Conservation (phyloP, 352 stramenopile genomes). For the Phytopythium aichiense region DNA sequence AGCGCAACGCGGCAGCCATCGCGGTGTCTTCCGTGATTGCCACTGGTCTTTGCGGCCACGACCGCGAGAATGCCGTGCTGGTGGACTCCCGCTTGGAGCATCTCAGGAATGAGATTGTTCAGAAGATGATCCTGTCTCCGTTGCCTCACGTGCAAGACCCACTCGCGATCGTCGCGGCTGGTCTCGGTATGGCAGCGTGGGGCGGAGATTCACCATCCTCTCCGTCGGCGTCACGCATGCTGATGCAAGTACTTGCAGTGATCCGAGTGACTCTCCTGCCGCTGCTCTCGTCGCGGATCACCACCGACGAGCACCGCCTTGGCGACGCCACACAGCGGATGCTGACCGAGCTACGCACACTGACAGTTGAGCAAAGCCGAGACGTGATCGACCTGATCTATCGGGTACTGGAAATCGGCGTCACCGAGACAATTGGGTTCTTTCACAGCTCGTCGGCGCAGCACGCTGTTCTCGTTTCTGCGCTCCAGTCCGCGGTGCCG, state of each 20-base stretch:
- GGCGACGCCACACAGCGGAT: neutral
- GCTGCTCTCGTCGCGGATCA: conserved; percentile 16
- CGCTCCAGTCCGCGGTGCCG: conserved; percentile 26
- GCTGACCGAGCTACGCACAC: neutral
- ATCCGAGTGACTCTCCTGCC: conserved; percentile 22
- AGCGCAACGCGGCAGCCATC: conserved; percentile 8
- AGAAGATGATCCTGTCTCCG: conserved; percentile 14
- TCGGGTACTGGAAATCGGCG: conserved; percentile 13
- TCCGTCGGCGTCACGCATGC: conserved; percentile 11
- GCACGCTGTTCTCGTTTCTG: conserved; percentile 17
- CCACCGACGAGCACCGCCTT: neutral
- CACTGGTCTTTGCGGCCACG: conserved; percentile 14
- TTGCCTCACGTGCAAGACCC: conserved; percentile 20
- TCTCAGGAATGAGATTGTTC: conserved; percentile 12
- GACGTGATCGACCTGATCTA: conserved; percentile 7
- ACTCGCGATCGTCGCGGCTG: conserved; percentile 16
- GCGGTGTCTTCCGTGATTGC: conserved; percentile 17
- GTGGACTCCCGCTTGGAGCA: conserved; percentile 13
- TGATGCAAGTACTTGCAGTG: conserved; percentile 36
- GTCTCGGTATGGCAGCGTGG: conserved; percentile 19
- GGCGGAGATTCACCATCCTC: conserved; percentile 6
- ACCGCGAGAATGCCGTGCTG: conserved; percentile 1
- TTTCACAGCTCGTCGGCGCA: conserved; percentile 19
- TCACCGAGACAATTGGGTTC: conserved; percentile 27
- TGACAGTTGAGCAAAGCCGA: neutral